phyloP scores from a whole-genome alignment of 805 yeast species.

The Jamesozyma hellenica region DNA sequence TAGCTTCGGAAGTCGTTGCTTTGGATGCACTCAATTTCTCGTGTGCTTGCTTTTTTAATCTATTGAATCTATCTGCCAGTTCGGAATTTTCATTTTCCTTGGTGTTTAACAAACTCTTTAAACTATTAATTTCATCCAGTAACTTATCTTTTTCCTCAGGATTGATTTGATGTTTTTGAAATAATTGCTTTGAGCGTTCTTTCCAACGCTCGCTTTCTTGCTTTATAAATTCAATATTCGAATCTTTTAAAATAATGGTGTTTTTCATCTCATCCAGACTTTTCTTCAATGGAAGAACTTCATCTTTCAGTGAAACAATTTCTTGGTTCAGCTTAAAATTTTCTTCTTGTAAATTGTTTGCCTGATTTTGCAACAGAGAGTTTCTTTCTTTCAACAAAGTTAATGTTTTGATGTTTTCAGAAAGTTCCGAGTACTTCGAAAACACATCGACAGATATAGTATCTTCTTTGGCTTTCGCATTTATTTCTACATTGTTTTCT shows the following conservation, averaged over 20 bases:
- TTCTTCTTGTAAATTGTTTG: background rate
- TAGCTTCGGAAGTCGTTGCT: conserved; percentile 32
- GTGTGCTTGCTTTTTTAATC: conserved; percentile 29
- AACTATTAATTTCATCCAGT: conserved; percentile 15
- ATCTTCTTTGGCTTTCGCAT: background rate
- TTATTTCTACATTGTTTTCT: background rate
- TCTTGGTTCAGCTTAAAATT: background rate
- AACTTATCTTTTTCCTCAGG: conserved; percentile 15
- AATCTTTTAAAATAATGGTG: conserved; percentile 17
- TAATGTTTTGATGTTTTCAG: conserved; percentile 1
- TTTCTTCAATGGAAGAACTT: conserved; percentile 1
- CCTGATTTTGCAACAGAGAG: background rate
- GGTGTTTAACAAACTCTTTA: conserved; percentile 17
- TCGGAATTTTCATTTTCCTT: conserved; percentile 26
- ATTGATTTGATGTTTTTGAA: conserved; percentile 8
- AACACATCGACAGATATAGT: background rate
- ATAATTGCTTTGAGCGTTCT: conserved; percentile 15
- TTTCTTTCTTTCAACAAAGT: conserved; percentile 5
- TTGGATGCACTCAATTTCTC: conserved; percentile 27
- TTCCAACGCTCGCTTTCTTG: conserved; percentile 16
- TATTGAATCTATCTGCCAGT: conserved; percentile 24
- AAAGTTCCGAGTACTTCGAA: background rate
- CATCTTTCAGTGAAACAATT: background rate
- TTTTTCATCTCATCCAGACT: background rate
- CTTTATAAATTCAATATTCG: conserved; percentile 5